Conservation (phyloP, 148 eudicot species). For the Vaccinium myrtillus region DNA sequence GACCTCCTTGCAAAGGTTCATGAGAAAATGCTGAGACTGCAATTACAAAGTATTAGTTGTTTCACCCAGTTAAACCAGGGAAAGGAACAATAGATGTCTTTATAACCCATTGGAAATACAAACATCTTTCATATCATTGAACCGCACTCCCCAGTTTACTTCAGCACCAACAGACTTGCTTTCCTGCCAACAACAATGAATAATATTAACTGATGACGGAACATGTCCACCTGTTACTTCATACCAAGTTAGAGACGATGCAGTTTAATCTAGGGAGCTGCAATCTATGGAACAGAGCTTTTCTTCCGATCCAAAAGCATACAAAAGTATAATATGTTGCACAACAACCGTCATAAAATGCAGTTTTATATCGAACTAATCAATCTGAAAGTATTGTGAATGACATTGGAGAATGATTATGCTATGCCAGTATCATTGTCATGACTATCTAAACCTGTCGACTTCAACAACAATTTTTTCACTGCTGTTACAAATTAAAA, state of each 20-base stretch:
- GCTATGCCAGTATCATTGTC: neutral
- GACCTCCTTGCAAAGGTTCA: conserved; percentile 82
- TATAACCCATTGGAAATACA: conserved; percentile 20
- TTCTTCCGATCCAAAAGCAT: conserved; percentile 5
- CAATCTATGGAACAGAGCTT: neutral
- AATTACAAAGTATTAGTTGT: conserved; percentile 23
- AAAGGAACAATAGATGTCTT: conserved; percentile 2
- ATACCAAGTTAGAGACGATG: conserved; percentile 3
- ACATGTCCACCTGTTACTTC: neutral
- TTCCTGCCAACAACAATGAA: conserved; percentile 50
- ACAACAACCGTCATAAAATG: neutral
- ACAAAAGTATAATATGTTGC: neutral
- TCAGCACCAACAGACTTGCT: conserved; percentile 96
- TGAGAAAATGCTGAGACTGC: conserved; percentile 66
- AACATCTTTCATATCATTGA: conserved; percentile 71
- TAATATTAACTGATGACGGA: neutral
- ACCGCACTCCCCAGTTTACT: conserved; percentile 98
- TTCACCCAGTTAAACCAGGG: conserved; percentile 9
- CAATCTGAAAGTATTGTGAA: neutral
- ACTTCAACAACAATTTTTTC: neutral
- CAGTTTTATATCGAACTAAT: neutral
- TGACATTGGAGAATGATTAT: neutral
- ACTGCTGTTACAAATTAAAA: neutral
- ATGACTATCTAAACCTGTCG: neutral
- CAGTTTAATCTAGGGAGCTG: neutral